These are phyloP conservation scores for Trapa incisa DNA, from an alignment of 345 rosid genomes.

Conservation along the genomic window DNA sequence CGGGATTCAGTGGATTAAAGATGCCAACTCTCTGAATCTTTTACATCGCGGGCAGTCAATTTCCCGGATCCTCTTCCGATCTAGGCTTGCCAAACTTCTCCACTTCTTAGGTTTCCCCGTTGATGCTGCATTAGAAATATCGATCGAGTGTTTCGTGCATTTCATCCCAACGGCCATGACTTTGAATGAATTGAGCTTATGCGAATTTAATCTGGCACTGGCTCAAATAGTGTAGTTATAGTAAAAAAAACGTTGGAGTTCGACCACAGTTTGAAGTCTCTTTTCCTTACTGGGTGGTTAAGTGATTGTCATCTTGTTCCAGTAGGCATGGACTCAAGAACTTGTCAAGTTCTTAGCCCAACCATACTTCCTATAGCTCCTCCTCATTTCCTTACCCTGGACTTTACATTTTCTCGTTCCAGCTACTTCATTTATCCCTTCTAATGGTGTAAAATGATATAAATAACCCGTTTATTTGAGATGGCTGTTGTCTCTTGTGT, in stretches of 20 bases:
- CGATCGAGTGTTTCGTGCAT: background rate
- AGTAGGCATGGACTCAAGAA: background rate
- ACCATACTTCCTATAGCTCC: background rate
- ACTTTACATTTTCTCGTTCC: background rate
- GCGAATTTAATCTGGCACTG: background rate
- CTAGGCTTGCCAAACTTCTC: background rate
- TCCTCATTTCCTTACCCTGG: background rate
- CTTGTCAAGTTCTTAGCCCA: background rate
- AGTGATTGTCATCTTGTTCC: background rate
- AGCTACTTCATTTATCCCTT: background rate
- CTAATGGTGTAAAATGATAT: background rate
- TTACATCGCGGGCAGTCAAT: constrained; percentile 1
- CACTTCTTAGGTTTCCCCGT: background rate
- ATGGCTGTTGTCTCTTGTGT: background rate
- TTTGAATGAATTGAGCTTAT: background rate
- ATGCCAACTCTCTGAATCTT: background rate
- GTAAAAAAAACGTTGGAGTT: background rate
- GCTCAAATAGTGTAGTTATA: background rate
- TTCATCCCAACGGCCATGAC: background rate
- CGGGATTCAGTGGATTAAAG: background rate
- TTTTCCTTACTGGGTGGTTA: background rate
- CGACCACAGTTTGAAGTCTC: background rate
- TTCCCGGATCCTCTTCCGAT: constrained; percentile 1
- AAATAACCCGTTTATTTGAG: background rate
- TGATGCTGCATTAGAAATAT: no score